Base-by-base conservation (phyloP, 768 basidiomycete species). In the Naematelia aurantialba region DNA sequence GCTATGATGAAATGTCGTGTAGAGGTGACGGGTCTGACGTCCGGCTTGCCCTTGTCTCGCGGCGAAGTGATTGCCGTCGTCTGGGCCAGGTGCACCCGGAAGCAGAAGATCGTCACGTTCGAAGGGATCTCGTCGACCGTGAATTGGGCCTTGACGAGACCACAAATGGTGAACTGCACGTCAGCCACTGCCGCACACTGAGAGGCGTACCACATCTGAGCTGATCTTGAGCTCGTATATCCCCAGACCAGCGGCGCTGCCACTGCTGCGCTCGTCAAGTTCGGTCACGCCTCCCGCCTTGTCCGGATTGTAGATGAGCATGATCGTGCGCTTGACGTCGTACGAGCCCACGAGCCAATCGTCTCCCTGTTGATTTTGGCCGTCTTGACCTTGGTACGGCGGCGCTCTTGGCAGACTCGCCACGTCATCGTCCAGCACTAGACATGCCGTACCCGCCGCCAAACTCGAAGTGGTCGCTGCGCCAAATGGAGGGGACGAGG, bases 81-180 rank as follows among this genome's bases (percentile, higher is more conserved):
- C 44, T 72, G 65, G 13, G 58, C 46, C 3, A 72, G 47, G n/a
- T 58, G 29, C 2, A 67, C 26, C 19, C 67, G 62, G 55, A 69
- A 52, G 52, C 57, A 55, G 49, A 62, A 72, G 29, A 72, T 62
- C 11, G 67, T 68, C 5, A 61, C 53, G 2, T 49, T 58, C 2
- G 65, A 59, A 0, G 60, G 53, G 1, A 63, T 60, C 0, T 34
- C 44, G 17, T 60, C 53, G 22, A 72, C 58, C 13, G 53, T 24
- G n/a, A 72, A 17, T 4, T 52, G 27, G 14, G 52, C 50, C n/a
- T 57, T 48, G 11, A 72, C 25, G 13, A 56, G 55, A 13, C 59
- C 53, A 27, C 67, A 65, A 22, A 72, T 55, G 5, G 70, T 65
- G 47, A 63, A 67, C 69, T 71, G 45, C 12, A 13, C 29, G 44